A percentile compares a stretch with the other conserved stretches of the same genome.
These are phyloP conservation scores for Aureobasidium pullulans DNA, from an alignment of 2,329 filamentous ascomycete genomes.

Conservation along the genomic window DNA sequence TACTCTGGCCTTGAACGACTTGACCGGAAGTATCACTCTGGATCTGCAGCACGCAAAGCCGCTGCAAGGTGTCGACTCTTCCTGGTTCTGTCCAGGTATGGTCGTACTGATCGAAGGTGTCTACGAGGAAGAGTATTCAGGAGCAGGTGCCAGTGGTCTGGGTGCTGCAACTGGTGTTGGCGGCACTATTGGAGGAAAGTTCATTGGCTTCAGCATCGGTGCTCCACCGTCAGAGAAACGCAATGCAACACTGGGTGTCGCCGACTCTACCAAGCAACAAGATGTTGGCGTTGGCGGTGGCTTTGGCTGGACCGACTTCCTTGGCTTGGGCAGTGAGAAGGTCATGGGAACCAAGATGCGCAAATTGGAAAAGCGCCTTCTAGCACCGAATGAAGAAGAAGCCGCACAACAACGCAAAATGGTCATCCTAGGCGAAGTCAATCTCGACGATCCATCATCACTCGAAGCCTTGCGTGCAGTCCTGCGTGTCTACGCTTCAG, in stretches of 20 bases:
- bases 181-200: conserved; percentile 84
- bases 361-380: conserved; percentile 62
- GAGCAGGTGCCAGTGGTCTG: conserved; percentile 47
- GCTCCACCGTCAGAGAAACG: conserved; percentile 87
- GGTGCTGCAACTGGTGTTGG: conserved; percentile 76
- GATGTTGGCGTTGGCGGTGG: conserved; percentile 45
- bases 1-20: conserved; percentile 71
- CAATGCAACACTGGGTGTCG: conserved; percentile 67
- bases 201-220: conserved; percentile 83
- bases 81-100: conserved; percentile 94
- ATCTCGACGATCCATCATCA: conserved; percentile 76
- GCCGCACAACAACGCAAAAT: conserved; percentile 42
- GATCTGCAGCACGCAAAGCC: conserved; percentile 74
- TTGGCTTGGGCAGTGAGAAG: conserved; percentile 83
- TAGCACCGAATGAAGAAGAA: conserved; percentile 31
- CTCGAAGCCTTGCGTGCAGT: conserved; percentile 75
- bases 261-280: conserved; percentile 33
- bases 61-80: conserved; percentile 65
- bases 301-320: conserved; percentile 96
- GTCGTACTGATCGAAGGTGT: conserved; percentile 88
- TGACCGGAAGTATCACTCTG: conserved; percentile 79
- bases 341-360: conserved; percentile 79
- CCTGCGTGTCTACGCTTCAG: conserved; percentile 63
- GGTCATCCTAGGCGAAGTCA: conserved; percentile 77
- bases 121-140: conserved; percentile 88